phyloP scores from a whole-genome alignment of 257 asterid genomes.

The Jacaranda mimosifolia region DNA sequence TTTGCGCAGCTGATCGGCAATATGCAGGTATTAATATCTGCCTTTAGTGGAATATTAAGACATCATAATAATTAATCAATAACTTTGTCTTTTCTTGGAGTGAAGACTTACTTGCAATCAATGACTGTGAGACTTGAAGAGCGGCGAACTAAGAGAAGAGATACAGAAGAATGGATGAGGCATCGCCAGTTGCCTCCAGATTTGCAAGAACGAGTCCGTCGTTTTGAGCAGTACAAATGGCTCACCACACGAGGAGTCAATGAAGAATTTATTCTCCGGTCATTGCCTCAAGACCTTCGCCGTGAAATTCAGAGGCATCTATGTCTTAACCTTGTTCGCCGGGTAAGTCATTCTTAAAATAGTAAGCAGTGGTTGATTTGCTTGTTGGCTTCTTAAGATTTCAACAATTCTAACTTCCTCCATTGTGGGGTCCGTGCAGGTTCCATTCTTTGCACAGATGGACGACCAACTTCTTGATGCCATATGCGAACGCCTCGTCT shows the following conservation, averaged over 20 bases:
- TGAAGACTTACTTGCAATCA: slow-evolving; percentile 88
- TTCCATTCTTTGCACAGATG: slow-evolving; percentile 92
- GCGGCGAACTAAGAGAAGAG: slow-evolving; percentile 91
- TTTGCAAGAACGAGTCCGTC: slow-evolving; percentile 89
- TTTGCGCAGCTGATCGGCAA: slow-evolving; percentile 92
- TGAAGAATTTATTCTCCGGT: slow-evolving; percentile 73
- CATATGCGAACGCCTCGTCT: slow-evolving; percentile 82
- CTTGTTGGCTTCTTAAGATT: not conserved
- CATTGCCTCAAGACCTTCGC: slow-evolving; percentile 90
- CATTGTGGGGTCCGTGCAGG: slow-evolving; percentile 47
- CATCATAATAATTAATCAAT: not conserved
- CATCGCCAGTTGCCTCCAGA: slow-evolving; percentile 91
- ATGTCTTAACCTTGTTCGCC: slow-evolving; percentile 94
- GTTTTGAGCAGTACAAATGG: slow-evolving; percentile 88
- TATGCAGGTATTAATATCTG: slow-evolving; percentile 74
- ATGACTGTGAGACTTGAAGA: slow-evolving; percentile 96
- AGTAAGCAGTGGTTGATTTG: too few relatives aligned
- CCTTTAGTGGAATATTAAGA: not conserved
- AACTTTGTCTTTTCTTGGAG: slow-evolving; percentile 18
- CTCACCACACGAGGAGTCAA: slow-evolving; percentile 94
- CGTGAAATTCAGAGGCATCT: slow-evolving; percentile 95
- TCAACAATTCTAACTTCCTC: not conserved
- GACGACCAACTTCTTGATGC: slow-evolving; percentile 93
- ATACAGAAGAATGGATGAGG: slow-evolving; percentile 99
- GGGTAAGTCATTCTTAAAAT: slow-evolving; percentile 58